A percentile compares a stretch with the other conserved stretches of the same genome.
Evolutionary conservation across 2,329 filamentous ascomycete species (phyloP).

Genomic region (Colletotrichum lindemuthianum): DNA sequence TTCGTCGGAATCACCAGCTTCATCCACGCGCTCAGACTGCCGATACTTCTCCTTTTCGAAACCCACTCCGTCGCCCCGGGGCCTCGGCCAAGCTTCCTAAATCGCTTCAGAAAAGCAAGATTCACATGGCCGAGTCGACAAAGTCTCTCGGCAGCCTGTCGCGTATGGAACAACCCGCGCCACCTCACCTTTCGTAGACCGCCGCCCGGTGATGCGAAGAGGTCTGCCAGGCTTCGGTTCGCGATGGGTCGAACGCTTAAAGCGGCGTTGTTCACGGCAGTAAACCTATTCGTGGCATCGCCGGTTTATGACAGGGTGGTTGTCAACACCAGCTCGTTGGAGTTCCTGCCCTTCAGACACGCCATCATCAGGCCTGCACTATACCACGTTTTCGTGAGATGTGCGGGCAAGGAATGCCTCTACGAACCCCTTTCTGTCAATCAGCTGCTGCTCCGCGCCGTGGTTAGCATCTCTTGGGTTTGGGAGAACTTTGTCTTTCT

Average conservation of each 20-base stretch:
- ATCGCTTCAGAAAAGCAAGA: neutral
- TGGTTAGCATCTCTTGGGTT: conserved; percentile 24
- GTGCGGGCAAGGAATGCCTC: neutral
- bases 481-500: conserved; percentile 22
- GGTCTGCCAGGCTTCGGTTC: neutral
- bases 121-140: conserved; percentile 3
- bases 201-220: neutral
- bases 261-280: neutral
- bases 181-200: neutral
- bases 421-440: neutral
- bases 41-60: conserved; percentile 3
- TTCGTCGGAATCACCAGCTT: conserved; percentile 2
- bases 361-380: conserved; percentile 1
- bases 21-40: neutral
- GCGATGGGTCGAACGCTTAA: neutral
- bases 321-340: neutral
- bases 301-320: neutral
- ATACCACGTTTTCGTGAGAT: neutral
- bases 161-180: conserved; percentile 15
- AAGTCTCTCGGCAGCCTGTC: conserved; percentile 3
- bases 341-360: conserved; percentile 1
- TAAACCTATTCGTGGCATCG: neutral
- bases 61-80: neutral
- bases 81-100: neutral
- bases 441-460: neutral